Conservation (phyloP, 257 asterid species). For the Scutellaria baicalensis region DNA sequence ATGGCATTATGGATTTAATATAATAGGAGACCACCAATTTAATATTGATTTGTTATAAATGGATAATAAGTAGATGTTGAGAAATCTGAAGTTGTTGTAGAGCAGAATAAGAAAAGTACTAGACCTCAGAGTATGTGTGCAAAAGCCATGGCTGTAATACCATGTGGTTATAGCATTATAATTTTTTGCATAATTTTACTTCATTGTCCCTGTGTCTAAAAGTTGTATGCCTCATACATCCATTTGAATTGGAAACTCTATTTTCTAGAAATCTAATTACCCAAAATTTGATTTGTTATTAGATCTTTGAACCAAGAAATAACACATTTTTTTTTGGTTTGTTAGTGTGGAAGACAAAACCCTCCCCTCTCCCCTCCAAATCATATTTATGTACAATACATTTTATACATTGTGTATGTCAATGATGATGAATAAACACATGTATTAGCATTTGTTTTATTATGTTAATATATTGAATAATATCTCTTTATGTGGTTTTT, state of each 20-base stretch:
- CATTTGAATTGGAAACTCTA: background rate
- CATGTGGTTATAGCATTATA: background rate
- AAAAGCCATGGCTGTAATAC: background rate
- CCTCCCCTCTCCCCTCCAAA: no score
- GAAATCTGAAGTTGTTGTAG: background rate
- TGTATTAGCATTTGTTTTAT: no score
- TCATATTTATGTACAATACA: no score
- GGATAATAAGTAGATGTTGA: background rate
- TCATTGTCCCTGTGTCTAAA: background rate
- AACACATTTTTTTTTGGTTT: no score
- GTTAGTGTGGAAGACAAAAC: no score
- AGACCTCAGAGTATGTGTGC: background rate
- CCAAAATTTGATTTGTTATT: background rate
- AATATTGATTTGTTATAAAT: background rate
- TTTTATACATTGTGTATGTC: no score
- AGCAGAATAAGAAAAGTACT: background rate
- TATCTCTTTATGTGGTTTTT: no score
- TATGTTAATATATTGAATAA: no score
- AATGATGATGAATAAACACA: no score
- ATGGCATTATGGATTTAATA: no score
- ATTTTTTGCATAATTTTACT: background rate
- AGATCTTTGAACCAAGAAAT: background rate
- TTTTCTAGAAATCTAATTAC: background rate
- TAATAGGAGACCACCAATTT: no score
- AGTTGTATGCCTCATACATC: background rate